Conservation (phyloP, 768 basidiomycete species). For the Mycena crocata region DNA sequence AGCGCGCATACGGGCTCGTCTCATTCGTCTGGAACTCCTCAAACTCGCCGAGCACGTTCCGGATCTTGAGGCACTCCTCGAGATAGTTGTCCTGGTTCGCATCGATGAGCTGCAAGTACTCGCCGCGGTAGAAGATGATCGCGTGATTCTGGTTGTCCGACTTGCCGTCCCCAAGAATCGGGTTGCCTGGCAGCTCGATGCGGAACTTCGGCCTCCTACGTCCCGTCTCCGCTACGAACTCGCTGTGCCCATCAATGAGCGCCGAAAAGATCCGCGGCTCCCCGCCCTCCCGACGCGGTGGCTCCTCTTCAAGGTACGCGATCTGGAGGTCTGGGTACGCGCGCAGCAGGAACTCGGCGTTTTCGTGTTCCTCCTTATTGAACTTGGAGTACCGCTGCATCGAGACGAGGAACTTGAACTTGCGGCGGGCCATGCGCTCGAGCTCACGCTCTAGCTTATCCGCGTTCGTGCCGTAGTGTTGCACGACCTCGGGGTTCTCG, state of each 20-base stretch:
- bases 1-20: constrained; percentile 93
- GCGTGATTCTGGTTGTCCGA: constrained; percentile 99
- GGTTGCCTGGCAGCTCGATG: constrained; percentile 98
- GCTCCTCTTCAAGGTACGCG: constrained; percentile 97
- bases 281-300: constrained; percentile 92
- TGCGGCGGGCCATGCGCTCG: constrained; percentile 96
- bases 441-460: constrained; percentile 96
- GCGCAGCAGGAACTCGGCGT: constrained; percentile 96
- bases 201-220: constrained; percentile 96
- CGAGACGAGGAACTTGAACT: constrained; percentile 99
- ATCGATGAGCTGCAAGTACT: constrained; percentile 99
- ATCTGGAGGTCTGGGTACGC: constrained; percentile 99
- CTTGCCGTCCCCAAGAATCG: constrained; percentile 98
- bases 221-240: constrained; percentile 91
- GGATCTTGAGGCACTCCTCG: constrained; percentile 99
- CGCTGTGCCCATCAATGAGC: constrained; percentile 97
- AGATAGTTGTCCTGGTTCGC: constrained; percentile 99
- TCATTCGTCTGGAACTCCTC: constrained; percentile 89
- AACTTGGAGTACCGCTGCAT: constrained; percentile 99
- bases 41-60: constrained; percentile 96
- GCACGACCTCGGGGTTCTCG: constrained; percentile 99
- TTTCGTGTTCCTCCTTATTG: constrained; percentile 99
- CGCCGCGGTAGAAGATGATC: constrained; percentile 98
- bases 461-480: constrained; percentile 96
- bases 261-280: constrained; percentile 96